Evolutionary conservation across 176 grass and related monocot genomes (phyloP).

Genomic region (Zea mays): DNA sequence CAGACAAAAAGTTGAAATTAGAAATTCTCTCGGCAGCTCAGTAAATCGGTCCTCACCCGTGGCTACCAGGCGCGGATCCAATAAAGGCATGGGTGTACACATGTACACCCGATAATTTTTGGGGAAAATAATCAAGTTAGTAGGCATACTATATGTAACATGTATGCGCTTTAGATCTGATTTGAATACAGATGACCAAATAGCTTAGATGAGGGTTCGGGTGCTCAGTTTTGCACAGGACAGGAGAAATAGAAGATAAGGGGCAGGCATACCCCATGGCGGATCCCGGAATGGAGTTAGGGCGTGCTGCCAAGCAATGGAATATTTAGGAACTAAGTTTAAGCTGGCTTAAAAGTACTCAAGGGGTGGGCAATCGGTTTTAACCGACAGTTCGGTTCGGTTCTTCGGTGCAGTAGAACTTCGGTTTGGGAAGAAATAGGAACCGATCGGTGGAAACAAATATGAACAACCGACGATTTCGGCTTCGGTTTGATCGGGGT

Average conservation of each 20-base stretch:
- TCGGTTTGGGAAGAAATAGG: no score
- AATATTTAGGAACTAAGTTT: not conserved
- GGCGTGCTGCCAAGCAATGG: not conserved
- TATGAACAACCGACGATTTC: no score
- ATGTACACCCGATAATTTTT: not conserved
- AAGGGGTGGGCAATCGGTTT: no score
- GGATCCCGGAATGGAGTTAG: not conserved
- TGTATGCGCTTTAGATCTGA: not conserved
- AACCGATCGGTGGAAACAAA: no score
- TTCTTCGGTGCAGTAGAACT: no score
- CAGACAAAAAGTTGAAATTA: not conserved
- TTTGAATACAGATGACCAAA: not conserved
- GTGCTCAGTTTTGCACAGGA: not conserved
- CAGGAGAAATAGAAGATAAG: not conserved
- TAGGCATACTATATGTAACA: not conserved
- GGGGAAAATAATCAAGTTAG: not conserved
- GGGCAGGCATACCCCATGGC: not conserved
- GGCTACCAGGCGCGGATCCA: not conserved
- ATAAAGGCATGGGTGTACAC: not conserved
- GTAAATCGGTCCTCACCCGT: not conserved
- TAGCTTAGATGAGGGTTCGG: not conserved
- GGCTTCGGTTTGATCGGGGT: no score
- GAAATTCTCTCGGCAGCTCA: not conserved
- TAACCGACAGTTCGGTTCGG: no score
- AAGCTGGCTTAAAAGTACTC: not conserved